Evolutionary conservation across 768 basidiomycete species (phyloP).

Genomic region (Suillus decipiens): DNA sequence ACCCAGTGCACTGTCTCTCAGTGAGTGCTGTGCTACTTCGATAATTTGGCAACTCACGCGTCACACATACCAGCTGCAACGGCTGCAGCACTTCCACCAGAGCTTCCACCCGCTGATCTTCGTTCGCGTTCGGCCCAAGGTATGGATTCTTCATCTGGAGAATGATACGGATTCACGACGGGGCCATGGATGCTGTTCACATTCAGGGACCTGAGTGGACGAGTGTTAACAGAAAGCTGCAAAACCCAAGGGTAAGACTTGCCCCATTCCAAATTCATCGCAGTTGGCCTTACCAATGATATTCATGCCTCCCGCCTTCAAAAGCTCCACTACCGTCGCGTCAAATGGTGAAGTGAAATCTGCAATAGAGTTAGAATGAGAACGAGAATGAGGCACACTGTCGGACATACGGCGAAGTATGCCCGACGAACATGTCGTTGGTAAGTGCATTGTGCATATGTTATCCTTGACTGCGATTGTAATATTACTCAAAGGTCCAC

Average conservation of each 20-base stretch:
- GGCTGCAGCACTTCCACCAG: conserved; percentile 93
- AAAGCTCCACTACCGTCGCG: conserved; percentile 75
- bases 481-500: conserved; percentile 40
- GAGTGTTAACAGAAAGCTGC: background rate
- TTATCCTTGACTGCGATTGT: conserved; percentile 84
- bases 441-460: conserved; percentile 67
- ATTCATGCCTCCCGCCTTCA: conserved; percentile 62
- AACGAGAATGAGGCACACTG: background rate
- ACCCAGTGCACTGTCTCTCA: conserved; percentile 70
- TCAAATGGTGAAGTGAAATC: conserved; percentile 82
- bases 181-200: conserved; percentile 72
- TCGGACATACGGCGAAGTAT: conserved; percentile 61
- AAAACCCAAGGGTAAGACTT: conserved; percentile 23
- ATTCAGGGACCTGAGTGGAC: conserved; percentile 66
- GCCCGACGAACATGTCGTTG: conserved; percentile 76
- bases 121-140: conserved; percentile 36
- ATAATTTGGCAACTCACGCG: conserved; percentile 57
- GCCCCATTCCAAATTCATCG: conserved; percentile 99
- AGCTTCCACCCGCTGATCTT: conserved; percentile 88
- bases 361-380: conserved; percentile 27
- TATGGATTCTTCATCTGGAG: conserved; percentile 16
- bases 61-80: conserved; percentile 84
- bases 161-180: conserved; percentile 72
- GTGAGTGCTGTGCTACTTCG: conserved; percentile 8
- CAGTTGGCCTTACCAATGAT: conserved; percentile 91